Evolutionary conservation across 345 rosid genomes (phyloP).

Genomic region (Sonneratia alba): DNA sequence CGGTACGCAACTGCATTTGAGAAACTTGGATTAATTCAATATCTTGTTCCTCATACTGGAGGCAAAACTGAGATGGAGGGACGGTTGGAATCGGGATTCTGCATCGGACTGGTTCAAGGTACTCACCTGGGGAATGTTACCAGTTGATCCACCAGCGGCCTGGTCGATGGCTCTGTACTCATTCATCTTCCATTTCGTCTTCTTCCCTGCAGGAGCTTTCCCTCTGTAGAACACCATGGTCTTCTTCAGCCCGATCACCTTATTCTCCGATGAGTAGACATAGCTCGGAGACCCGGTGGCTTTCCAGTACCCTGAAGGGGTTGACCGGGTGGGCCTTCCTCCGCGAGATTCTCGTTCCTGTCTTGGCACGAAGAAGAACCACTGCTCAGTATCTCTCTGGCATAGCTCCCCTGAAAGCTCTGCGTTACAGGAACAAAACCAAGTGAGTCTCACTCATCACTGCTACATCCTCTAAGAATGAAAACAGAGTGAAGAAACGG

Average conservation of each 20-base stretch:
- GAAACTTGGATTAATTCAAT: neutral
- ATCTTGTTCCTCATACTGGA: neutral
- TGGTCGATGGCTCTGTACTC: slow-evolving; percentile 77
- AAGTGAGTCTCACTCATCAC: neutral
- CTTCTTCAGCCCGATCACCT: slow-evolving; percentile 72
- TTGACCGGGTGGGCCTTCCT: slow-evolving; percentile 70
- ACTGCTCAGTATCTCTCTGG: slow-evolving; percentile 65
- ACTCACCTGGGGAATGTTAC: slow-evolving; percentile 11
- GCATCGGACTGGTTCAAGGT: neutral
- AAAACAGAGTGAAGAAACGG: neutral
- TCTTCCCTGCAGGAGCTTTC: slow-evolving; percentile 70
- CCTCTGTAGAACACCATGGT: slow-evolving; percentile 92
- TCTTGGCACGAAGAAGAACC: slow-evolving; percentile 86
- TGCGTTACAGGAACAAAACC: slow-evolving; percentile 22
- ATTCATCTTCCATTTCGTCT: slow-evolving; percentile 94
- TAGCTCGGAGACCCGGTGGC: slow-evolving; percentile 89
- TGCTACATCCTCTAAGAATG: neutral
- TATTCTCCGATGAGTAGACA: slow-evolving; percentile 57
- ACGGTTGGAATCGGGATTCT: neutral
- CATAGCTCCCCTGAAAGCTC: slow-evolving; percentile 59
- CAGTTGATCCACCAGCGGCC: neutral
- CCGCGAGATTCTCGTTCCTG: slow-evolving; percentile 83
- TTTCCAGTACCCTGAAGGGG: slow-evolving; percentile 89
- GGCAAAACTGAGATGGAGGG: no score
- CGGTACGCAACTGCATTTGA: slow-evolving; percentile 50